Percentiles rank a stretch among this genome's conserved stretches.
These are phyloP conservation scores for Solanum raphanifolium DNA, from an alignment of 257 asterid genomes.

Conservation along the genomic window DNA sequence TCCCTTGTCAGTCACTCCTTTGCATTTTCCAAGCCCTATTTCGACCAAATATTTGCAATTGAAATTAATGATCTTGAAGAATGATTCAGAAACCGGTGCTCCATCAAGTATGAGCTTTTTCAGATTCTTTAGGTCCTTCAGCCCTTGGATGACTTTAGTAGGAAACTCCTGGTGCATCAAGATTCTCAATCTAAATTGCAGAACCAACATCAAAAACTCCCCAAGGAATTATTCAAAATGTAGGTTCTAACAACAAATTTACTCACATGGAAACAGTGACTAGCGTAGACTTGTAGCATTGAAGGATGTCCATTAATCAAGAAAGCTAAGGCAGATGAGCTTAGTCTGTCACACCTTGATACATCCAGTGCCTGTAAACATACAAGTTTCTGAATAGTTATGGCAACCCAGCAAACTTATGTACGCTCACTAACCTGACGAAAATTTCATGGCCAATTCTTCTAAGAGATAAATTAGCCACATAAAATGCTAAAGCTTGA, in stretches of 20 bases:
- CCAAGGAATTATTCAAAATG: neutral
- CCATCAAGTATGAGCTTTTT: conserved; percentile 41
- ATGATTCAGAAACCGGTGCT: conserved; percentile 28
- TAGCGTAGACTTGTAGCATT: conserved; percentile 48
- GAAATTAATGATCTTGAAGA: conserved; percentile 27
- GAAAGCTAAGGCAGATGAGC: conserved; percentile 35
- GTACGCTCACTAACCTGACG: neutral
- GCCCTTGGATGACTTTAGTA: conserved; percentile 12
- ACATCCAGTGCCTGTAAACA: conserved; percentile 47
- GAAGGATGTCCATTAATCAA: conserved; percentile 31
- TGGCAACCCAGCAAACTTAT: neutral
- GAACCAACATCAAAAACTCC: neutral
- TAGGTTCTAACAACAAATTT: neutral
- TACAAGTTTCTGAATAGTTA: neutral
- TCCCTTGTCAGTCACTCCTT: conserved; percentile 44
- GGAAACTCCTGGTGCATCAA: conserved; percentile 42
- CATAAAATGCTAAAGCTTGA: neutral
- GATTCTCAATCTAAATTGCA: neutral
- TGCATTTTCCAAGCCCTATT: conserved; percentile 61
- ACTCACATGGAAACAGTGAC: conserved; percentile 57
- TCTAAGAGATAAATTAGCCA: neutral
- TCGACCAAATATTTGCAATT: conserved; percentile 36
- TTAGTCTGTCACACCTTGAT: conserved; percentile 55
- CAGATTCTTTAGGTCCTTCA: conserved; percentile 39
- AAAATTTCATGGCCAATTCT: neutral